These are phyloP conservation scores for Spencermartinsiella europaea DNA, from an alignment of 805 yeast species.

Conservation along the genomic window DNA sequence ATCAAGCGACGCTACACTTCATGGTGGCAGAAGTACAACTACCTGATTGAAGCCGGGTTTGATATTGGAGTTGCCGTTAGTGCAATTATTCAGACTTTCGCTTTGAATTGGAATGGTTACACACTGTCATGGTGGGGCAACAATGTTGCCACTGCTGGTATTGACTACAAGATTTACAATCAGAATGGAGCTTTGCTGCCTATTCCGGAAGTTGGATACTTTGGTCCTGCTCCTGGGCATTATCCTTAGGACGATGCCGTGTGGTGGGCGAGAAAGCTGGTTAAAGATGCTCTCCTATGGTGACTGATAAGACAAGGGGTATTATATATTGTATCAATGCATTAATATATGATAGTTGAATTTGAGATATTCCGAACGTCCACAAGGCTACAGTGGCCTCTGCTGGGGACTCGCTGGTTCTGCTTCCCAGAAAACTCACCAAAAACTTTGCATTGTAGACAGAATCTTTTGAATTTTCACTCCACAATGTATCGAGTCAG, in stretches of 20 bases:
- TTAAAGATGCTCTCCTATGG: slow-evolving; percentile 40
- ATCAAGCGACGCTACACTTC: slow-evolving; percentile 43
- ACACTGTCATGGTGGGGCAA: slow-evolving; percentile 50
- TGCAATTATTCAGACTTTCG: slow-evolving; percentile 53
- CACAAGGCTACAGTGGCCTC: too few species aligned
- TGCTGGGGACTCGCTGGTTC: too few species aligned
- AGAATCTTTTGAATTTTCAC: too few species aligned
- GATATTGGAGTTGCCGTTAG: slow-evolving; percentile 61
- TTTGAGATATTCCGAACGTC: too few species aligned
- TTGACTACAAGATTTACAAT: slow-evolving; percentile 11
- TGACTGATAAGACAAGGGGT: slow-evolving; percentile 68
- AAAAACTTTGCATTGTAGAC: too few species aligned
- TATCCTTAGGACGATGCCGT: slow-evolving; percentile 1
- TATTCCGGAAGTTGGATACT: slow-evolving; percentile 17
- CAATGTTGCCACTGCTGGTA: slow-evolving; percentile 14
- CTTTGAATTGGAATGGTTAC: slow-evolving; percentile 35
- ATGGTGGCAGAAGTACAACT: slow-evolving; percentile 53
- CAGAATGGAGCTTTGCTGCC: slow-evolving; percentile 13
- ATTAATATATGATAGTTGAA: too few species aligned
- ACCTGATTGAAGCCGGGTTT: slow-evolving; percentile 51
- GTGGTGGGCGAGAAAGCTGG: slow-evolving; percentile 15
- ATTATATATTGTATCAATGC: too few species aligned
- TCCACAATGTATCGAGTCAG: too few species aligned
- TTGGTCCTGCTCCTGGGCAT: slow-evolving; percentile 16
- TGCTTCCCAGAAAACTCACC: too few species aligned